These are phyloP conservation scores for Chrysosporium keratinophilum DNA, from an alignment of 2,329 filamentous ascomycete genomes.

Conservation along the genomic window DNA sequence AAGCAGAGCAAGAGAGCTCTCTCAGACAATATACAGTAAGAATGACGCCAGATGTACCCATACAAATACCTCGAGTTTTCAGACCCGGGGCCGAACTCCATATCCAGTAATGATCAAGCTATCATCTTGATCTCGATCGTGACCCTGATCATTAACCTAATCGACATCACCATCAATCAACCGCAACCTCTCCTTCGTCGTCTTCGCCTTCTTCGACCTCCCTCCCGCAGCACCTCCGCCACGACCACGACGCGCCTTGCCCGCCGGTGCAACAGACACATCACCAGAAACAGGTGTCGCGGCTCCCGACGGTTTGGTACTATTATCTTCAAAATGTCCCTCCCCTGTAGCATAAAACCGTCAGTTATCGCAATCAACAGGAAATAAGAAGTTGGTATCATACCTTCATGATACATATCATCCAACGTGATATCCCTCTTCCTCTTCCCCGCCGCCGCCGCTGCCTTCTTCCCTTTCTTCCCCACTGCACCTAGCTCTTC, in stretches of 20 bases:
- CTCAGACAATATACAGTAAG: neutral
- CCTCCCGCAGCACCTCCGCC: conserved; percentile 44
- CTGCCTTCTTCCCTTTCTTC: conserved; percentile 48
- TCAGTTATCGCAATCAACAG: conserved; percentile 5
- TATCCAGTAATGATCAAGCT: neutral
- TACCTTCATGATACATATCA: conserved; percentile 98
- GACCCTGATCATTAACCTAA: neutral
- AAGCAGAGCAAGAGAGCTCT: neutral
- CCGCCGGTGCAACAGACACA: conserved; percentile 37
- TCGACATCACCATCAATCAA: conserved; percentile 17
- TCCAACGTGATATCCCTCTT: conserved; percentile 59
- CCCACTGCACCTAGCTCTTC: conserved; percentile 35
- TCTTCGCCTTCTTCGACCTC: conserved; percentile 51
- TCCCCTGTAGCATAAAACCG: conserved; percentile 53
- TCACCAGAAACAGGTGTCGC: conserved; percentile 60
- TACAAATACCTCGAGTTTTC: neutral
- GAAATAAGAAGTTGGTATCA: conserved; percentile 32
- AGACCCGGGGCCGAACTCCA: neutral
- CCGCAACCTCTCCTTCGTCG: conserved; percentile 40
- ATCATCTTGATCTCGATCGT: no score
- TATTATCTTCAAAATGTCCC: conserved; percentile 84
- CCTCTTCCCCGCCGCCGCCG: conserved; percentile 48
- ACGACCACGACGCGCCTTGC: conserved; percentile 44
- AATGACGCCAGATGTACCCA: neutral
- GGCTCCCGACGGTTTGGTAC: conserved; percentile 71